Evolutionary conservation across 257 asterid species (phyloP).

Genomic region (Gentiana macrophylla): DNA sequence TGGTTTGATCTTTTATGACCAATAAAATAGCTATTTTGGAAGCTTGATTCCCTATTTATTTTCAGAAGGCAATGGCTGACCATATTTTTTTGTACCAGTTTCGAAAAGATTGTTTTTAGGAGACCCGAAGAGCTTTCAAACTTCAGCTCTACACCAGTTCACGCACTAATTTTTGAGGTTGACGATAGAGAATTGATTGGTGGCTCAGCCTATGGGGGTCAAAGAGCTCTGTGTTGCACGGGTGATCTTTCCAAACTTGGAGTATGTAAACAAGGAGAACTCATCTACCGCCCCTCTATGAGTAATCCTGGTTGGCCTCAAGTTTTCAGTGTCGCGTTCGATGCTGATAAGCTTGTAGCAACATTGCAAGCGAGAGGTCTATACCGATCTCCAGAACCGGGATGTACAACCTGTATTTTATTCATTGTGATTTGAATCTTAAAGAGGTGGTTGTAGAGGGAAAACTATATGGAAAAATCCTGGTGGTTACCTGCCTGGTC

Average conservation of each 20-base stretch:
- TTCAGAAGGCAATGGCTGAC: slow-evolving; percentile 14
- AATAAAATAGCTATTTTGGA: background rate
- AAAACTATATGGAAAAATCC: slow-evolving; percentile 96
- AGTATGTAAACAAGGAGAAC: slow-evolving; percentile 72
- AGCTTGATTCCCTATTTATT: background rate
- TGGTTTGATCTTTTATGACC: background rate
- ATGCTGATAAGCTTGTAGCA: slow-evolving; percentile 36
- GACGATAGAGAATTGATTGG: slow-evolving; percentile 81
- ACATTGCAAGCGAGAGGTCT: slow-evolving; percentile 47
- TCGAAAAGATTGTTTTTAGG: slow-evolving; percentile 65
- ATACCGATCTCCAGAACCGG: slow-evolving; percentile 75
- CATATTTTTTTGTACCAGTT: slow-evolving; percentile 30
- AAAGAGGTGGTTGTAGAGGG: slow-evolving; percentile 65
- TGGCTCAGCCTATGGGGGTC: slow-evolving; percentile 96
- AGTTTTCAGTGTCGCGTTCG: slow-evolving; percentile 61
- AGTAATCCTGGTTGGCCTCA: slow-evolving; percentile 88
- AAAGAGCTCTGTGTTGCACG: slow-evolving; percentile 89
- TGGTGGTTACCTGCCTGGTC: slow-evolving; percentile 85
- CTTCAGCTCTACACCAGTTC: slow-evolving; percentile 59
- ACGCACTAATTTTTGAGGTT: slow-evolving; percentile 79
- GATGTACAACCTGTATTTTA: slow-evolving; percentile 88
- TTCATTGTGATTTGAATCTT: slow-evolving; percentile 77
- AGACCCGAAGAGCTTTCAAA: slow-evolving; percentile 70
- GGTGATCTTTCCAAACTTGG: slow-evolving; percentile 92
- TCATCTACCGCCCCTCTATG: slow-evolving; percentile 74